Evolutionary conservation across 805 yeast genomes (phyloP).

Genomic region (Peterozyma xylosa): DNA sequence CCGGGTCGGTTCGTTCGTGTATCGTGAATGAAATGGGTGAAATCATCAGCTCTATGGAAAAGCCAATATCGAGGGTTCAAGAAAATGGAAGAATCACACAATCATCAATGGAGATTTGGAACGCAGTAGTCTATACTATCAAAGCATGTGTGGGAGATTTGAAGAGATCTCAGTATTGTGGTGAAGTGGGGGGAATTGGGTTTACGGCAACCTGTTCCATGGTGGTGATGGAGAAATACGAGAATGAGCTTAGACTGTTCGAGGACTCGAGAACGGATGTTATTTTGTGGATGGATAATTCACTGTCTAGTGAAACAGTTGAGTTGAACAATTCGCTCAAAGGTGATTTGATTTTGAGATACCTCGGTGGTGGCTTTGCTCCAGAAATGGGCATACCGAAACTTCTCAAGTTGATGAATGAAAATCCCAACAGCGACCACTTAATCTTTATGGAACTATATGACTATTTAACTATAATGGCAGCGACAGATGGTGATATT

Average conservation of each 20-base stretch:
- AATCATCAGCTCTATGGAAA: slow-evolving; percentile 8
- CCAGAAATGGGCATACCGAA: slow-evolving; percentile 58
- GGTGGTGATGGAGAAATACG: slow-evolving; percentile 29
- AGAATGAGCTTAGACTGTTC: slow-evolving; percentile 18
- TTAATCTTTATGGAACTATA: slow-evolving; percentile 43
- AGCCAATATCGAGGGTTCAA: slow-evolving; percentile 17
- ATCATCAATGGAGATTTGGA: slow-evolving; percentile 29
- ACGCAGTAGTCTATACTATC: slow-evolving; percentile 14
- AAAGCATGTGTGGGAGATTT: slow-evolving; percentile 15
- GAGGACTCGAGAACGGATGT: slow-evolving; percentile 27
- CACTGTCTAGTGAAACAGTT: slow-evolving; percentile 27
- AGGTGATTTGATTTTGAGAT: slow-evolving; percentile 14
- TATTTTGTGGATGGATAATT: slow-evolving; percentile 55
- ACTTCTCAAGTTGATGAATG: slow-evolving; percentile 28
- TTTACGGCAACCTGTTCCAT: slow-evolving; percentile 56
- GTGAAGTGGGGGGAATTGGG: slow-evolving; percentile 21
- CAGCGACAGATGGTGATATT: slow-evolving; percentile 14
- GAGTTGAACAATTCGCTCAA: slow-evolving; percentile 20
- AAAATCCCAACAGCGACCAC: slow-evolving; percentile 12
- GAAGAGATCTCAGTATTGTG: not conserved
- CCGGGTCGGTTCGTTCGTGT: slow-evolving; percentile 39
- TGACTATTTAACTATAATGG: slow-evolving; percentile 29
- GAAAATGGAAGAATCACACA: slow-evolving; percentile 28
- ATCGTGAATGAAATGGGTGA: slow-evolving; percentile 14
- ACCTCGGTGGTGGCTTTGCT: slow-evolving; percentile 36